phyloP scores from a whole-genome alignment of 169 alveolate genomes.

The Plasmodium adleri region DNA sequence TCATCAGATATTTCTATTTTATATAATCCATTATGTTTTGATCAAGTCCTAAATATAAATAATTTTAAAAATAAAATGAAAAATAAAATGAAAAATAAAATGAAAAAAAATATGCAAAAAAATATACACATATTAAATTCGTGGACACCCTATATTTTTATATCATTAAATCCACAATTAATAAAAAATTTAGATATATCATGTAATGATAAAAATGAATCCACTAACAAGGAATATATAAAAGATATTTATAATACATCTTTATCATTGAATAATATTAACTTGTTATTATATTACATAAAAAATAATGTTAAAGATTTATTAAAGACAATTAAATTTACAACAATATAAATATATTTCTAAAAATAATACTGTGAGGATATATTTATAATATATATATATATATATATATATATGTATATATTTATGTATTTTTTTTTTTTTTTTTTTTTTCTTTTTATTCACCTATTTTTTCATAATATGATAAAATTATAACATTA shows the following conservation, averaged over 20 bases:
- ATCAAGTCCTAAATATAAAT: background rate
- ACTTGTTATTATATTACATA: slow-evolving; percentile 21
- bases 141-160: slow-evolving; percentile 32
- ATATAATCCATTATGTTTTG: slow-evolving; percentile 54
- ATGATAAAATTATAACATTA: no score
- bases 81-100: slow-evolving; percentile 11
- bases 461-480: no score
- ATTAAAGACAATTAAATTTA: slow-evolving; percentile 23
- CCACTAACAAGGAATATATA: background rate
- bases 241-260: background rate
- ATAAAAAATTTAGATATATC: background rate
- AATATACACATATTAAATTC: slow-evolving; percentile 16
- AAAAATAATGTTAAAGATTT: slow-evolving; percentile 38
- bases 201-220: background rate
- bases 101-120: background rate
- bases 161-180: slow-evolving; percentile 22
- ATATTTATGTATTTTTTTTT: no score
- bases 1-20: slow-evolving; percentile 24
- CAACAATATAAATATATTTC: background rate
- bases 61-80: slow-evolving; percentile 36
- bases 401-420: no score
- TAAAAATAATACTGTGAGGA: no score
- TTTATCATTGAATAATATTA: slow-evolving; percentile 29
- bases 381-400: no score
- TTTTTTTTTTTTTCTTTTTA: no score